Evolutionary conservation across 352 stramenopile genomes (phyloP).

Genomic region (Blastocystis sp.): DNA sequence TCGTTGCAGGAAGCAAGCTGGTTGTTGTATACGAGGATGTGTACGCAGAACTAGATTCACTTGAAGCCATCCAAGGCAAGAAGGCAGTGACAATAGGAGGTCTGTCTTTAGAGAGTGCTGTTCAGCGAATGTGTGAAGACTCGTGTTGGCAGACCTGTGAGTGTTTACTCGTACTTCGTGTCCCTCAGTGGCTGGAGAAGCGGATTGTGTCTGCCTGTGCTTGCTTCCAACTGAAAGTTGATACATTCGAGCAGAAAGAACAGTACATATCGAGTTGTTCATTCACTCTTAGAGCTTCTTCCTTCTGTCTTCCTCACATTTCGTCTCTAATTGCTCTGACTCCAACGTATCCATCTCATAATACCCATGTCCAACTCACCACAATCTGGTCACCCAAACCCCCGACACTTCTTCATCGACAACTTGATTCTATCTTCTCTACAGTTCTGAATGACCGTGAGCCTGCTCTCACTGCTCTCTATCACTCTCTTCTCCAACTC

Average conservation of each 20-base stretch:
- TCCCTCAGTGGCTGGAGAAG: neutral
- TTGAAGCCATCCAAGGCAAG: neutral
- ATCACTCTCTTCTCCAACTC: neutral
- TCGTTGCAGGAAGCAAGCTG: neutral
- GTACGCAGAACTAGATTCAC: neutral
- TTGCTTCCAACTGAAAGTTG: neutral
- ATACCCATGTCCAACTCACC: neutral
- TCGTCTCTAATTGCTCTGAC: neutral
- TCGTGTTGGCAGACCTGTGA: neutral
- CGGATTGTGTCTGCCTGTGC: neutral
- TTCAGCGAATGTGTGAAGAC: constrained; percentile 1
- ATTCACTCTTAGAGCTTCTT: constrained; percentile 3
- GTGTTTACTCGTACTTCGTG: neutral
- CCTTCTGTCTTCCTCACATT: neutral
- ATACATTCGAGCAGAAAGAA: constrained; percentile 6
- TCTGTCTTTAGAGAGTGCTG: neutral
- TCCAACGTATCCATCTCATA: neutral
- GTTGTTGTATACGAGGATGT: neutral
- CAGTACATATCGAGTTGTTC: neutral
- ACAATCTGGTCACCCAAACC: neutral
- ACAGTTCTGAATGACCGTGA: constrained; percentile 10
- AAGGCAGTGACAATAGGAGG: neutral
- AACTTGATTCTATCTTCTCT: neutral
- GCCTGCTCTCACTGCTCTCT: neutral
- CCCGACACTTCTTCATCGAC: neutral